Evolutionary conservation across 371 early-diverging fungal genomes (phyloP), one percentile per base, ranked within the genome.

Genomic region (Mucor velutinosus): DNA sequence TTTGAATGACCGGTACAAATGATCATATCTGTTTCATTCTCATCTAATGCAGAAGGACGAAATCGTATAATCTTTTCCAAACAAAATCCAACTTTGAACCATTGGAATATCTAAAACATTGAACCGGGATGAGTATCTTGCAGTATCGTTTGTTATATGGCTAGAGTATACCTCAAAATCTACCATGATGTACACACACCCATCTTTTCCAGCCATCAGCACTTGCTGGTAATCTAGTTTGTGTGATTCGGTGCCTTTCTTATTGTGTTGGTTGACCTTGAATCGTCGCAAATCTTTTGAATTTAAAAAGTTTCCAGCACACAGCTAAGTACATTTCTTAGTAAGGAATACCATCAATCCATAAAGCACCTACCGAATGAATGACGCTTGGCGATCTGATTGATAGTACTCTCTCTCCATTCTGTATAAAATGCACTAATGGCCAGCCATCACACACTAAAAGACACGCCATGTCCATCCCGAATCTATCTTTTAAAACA

Each of bases 401-500:
- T 23, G 76, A 72, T 51, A 66, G 61, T 11, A 71, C 66, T 45
- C 75, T 64, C 19, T 73, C 68, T 0, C 82, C 81, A 32, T 65
- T 65, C 53, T 75, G 76, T 21, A 84, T 62, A 58, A 82, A 79
- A 43, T 82, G 82, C 8, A 84, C 63, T 14, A 76, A 65, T 4
- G 81, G 81, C 67, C 75, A 77, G 7, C 82, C 79, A 66, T 80
- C 78, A 56, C 81, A 82, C 4, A 77, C 82, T 27, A 84, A 53
- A 21, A 82, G 58, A 25, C 76, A 81, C 0, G 79, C 51, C 67
- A 78, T 75, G 33, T 72, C 62, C 56, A 75, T 49, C 6, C 74
- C 76, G 63, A 67, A 76, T n/a, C 58, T 58, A 69, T 84, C 84
- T 30, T 66, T 65, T 7, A 84, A 29, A n/a, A 58, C 56, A 10